A percentile compares a stretch with the other conserved stretches of the same genome.
phyloP scores from a whole-genome alignment of 2,329 filamentous ascomycete species.

The Dendrostoma leiphaemia region DNA sequence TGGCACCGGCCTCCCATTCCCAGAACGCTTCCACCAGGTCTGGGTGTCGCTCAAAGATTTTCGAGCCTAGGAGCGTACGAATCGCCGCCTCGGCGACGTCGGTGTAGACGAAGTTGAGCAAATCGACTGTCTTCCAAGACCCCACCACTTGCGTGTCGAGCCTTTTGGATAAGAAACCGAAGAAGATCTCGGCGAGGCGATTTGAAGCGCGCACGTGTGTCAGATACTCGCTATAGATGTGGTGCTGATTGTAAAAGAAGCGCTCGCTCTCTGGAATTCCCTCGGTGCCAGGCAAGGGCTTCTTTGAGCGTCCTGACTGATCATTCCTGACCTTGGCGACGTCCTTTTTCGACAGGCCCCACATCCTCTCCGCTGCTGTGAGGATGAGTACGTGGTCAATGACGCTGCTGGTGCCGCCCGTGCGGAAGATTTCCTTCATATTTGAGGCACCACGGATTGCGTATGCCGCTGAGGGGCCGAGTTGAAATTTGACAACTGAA shows the following conservation, averaged over 20 bases:
- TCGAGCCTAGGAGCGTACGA: slow-evolving; percentile 13
- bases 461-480: background rate
- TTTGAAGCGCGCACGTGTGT: slow-evolving; percentile 3
- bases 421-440: background rate
- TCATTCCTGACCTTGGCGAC: slow-evolving; percentile 7
- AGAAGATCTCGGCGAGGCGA: slow-evolving; percentile 15
- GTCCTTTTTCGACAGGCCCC: background rate
- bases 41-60: slow-evolving; percentile 16
- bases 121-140: slow-evolving; percentile 13
- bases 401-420: background rate
- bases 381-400: background rate
- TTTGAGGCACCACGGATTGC: background rate
- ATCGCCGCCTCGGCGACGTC: slow-evolving; percentile 20
- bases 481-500: background rate
- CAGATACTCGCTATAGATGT: slow-evolving; percentile 19
- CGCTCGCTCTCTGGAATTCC: slow-evolving; percentile 7
- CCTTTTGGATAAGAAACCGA: slow-evolving; percentile 12
- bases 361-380: background rate
- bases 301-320: slow-evolving; percentile 28
- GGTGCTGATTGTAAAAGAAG: slow-evolving; percentile 20
- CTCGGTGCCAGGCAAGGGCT: slow-evolving; percentile 14
- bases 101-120: slow-evolving; percentile 15
- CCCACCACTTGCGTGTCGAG: slow-evolving; percentile 12
- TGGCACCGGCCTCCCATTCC: slow-evolving; percentile 19
- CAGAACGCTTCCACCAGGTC: slow-evolving; percentile 20